A percentile compares a stretch with the other conserved stretches of the same genome.
Conservation (phyloP, 305 asterid genomes). For the Fraxinus latifolia region DNA sequence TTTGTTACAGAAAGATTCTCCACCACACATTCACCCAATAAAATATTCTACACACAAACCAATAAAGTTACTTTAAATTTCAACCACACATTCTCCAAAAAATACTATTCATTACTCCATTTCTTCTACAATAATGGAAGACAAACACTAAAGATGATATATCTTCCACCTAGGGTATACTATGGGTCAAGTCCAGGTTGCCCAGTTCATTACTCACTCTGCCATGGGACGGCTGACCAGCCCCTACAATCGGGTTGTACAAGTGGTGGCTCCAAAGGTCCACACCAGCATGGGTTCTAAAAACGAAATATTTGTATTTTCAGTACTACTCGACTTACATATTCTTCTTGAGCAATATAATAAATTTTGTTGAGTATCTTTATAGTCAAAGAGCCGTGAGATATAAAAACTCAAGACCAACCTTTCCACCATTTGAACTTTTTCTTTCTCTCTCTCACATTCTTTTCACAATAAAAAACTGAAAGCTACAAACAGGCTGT, state of each 20-base stretch:
- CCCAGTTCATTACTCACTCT: background rate
- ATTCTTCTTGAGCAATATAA: background rate
- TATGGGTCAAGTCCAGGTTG: background rate
- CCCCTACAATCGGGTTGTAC: background rate
- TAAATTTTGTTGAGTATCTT: background rate
- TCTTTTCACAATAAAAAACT: constrained; percentile 15
- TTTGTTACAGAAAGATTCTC: no score
- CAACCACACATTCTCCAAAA: no score
- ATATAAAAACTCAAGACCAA: constrained; percentile 12
- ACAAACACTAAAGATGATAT: background rate
- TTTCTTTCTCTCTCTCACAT: constrained; percentile 1
- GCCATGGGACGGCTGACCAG: background rate
- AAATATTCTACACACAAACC: no score
- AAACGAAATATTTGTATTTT: background rate
- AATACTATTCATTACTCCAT: no score
- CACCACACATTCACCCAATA: no score
- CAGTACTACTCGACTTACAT: background rate
- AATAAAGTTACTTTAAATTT: no score
- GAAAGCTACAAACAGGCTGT: constrained; percentile 46
- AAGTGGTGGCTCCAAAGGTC: background rate
- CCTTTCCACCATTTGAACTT: constrained; percentile 14
- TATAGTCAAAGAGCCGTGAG: background rate
- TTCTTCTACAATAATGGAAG: no score
- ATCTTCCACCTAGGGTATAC: background rate
- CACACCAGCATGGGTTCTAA: background rate